Conservation (phyloP, 768 basidiomycete genomes). For the Collybia mongolica region DNA sequence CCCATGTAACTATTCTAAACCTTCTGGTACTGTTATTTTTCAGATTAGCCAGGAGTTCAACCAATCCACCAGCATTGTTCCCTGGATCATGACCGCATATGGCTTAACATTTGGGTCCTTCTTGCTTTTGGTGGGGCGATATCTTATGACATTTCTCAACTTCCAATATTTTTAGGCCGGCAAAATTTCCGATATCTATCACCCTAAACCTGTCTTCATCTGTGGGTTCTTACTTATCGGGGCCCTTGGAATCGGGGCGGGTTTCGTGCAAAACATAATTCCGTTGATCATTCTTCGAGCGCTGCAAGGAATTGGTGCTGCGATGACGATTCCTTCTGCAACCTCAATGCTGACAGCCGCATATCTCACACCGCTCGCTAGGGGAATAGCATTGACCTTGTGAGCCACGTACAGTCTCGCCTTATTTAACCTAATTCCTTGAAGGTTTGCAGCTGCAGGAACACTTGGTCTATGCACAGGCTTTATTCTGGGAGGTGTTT, state of each 20-base stretch:
- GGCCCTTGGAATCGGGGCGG: conserved; percentile 40
- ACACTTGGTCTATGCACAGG: conserved; percentile 1
- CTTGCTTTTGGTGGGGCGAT: conserved; percentile 27
- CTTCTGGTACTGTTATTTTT: conserved; percentile 39
- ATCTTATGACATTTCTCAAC: neutral
- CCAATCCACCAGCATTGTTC: conserved; percentile 25
- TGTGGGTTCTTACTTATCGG: conserved; percentile 39
- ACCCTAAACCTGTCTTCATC: conserved; percentile 41
- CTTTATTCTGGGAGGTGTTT: conserved; percentile 2
- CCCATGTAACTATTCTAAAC: conserved; percentile 32
- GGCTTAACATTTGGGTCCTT: conserved; percentile 42
- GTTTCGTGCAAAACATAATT: conserved; percentile 45
- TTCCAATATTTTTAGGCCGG: conserved; percentile 28
- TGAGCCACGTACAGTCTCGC: conserved; percentile 48
- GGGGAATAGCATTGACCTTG: conserved; percentile 45
- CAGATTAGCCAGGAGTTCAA: conserved; percentile 1
- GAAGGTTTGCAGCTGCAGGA: conserved; percentile 8
- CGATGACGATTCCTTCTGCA: conserved; percentile 51
- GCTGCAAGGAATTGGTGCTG: conserved; percentile 47
- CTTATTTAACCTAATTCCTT: neutral
- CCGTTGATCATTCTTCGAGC: conserved; percentile 50
- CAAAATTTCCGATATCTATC: conserved; percentile 35
- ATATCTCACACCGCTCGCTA: conserved; percentile 44
- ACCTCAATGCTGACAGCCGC: conserved; percentile 47
- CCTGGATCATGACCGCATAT: conserved; percentile 42